These are phyloP conservation scores for Pyrrhoderma lamaoense DNA, from an alignment of 1,284 basidiomycete species.

Conservation along the genomic window DNA sequence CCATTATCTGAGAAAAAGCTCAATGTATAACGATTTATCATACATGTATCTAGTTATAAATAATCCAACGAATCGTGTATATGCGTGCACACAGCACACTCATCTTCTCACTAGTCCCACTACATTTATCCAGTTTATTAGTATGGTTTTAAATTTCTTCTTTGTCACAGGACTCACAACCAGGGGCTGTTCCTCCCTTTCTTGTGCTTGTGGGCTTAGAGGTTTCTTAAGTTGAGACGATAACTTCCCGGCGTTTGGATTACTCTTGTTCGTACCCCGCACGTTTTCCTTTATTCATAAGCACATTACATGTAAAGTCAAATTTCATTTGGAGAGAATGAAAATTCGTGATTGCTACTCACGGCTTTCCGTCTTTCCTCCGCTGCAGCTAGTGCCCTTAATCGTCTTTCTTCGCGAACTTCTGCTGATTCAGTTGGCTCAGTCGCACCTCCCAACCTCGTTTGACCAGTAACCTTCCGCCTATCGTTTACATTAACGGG, in stretches of 20 bases:
- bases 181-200: slow-evolving; percentile 2
- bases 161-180: neutral
- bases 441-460: neutral
- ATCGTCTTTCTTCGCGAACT: slow-evolving; percentile 1
- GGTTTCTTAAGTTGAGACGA: slow-evolving; percentile 15
- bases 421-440: slow-evolving; percentile 11
- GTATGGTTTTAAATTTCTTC: neutral
- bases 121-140: neutral
- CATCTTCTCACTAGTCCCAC: slow-evolving; percentile 10
- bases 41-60: neutral
- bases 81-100: neutral
- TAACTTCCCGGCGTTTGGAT: slow-evolving; percentile 12
- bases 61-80: neutral
- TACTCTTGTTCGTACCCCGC: slow-evolving; percentile 13
- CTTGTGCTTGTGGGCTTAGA: slow-evolving; percentile 1
- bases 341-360: neutral
- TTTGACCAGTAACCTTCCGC: no score
- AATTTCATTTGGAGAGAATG: neutral
- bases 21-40: neutral
- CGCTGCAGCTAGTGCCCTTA: slow-evolving; percentile 2
- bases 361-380: slow-evolving; percentile 4
- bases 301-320: neutral
- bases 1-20: no score
- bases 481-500: no score
- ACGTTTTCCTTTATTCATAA: slow-evolving; percentile 8